These are phyloP conservation scores for Exophiala viscosa DNA, from an alignment of 2,329 filamentous ascomycete genomes.

Conservation along the genomic window DNA sequence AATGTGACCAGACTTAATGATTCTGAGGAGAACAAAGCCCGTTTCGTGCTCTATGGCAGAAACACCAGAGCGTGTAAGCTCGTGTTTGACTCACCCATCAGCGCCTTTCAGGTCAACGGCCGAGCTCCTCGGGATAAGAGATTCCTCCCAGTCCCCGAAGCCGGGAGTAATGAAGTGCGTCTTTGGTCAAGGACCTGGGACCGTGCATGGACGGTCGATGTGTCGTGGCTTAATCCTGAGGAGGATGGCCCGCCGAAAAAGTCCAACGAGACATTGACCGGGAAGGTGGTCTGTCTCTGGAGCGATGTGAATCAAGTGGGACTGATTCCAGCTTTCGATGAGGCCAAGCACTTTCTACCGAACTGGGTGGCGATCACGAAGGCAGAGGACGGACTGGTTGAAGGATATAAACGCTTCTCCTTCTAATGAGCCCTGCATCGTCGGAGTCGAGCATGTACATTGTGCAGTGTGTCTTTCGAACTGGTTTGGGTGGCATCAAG, in stretches of 20 bases:
- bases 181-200: slow-evolving; percentile 82
- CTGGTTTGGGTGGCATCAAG: not conserved
- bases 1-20: slow-evolving; percentile 50
- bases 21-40: slow-evolving; percentile 50
- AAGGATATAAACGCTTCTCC: slow-evolving; percentile 68
- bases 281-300: slow-evolving; percentile 76
- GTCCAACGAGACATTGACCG: slow-evolving; percentile 49
- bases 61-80: slow-evolving; percentile 79
- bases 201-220: slow-evolving; percentile 69
- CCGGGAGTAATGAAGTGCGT: slow-evolving; percentile 64
- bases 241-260: slow-evolving; percentile 30
- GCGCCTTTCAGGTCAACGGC: slow-evolving; percentile 60
- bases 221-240: slow-evolving; percentile 55
- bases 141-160: slow-evolving; percentile 61
- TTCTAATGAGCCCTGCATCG: slow-evolving; percentile 36
- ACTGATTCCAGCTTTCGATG: slow-evolving; percentile 77
- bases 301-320: slow-evolving; percentile 72
- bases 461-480: not conserved
- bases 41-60: slow-evolving; percentile 63
- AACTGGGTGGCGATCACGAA: slow-evolving; percentile 77
- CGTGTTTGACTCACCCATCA: slow-evolving; percentile 65
- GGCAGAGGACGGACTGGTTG: slow-evolving; percentile 70
- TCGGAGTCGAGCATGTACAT: not conserved
- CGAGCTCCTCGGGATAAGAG: slow-evolving; percentile 58
- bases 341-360: slow-evolving; percentile 71